Conservation (phyloP, 73 alveolate genomes). For the Stentor coeruleus region DNA sequence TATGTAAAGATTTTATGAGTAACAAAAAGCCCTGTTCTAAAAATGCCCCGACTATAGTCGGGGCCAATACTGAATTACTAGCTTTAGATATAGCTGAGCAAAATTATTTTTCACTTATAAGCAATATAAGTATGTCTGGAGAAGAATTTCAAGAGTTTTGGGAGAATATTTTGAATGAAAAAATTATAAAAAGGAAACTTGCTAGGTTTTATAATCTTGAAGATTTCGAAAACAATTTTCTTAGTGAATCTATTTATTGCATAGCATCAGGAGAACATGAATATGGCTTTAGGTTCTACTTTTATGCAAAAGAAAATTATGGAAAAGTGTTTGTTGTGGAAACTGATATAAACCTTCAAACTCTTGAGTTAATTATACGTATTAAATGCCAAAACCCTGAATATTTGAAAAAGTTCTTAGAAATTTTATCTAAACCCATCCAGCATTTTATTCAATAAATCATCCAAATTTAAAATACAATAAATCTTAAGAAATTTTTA, state of each 20-base stretch:
- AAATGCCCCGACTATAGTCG: not conserved
- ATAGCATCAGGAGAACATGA: constrained; percentile 59
- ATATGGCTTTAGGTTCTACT: constrained; percentile 41
- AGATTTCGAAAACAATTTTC: constrained; percentile 33
- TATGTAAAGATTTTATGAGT: not conserved
- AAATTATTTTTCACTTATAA: not conserved
- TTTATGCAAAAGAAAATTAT: constrained; percentile 38
- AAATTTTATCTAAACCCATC: not conserved
- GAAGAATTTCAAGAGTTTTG: constrained; percentile 20
- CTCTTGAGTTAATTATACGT: constrained; percentile 24
- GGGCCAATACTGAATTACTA: not conserved
- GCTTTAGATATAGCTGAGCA: not conserved
- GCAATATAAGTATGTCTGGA: not conserved
- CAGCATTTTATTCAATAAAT: too few species aligned
- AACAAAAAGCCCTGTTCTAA: not conserved
- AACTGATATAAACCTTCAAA: constrained; percentile 26
- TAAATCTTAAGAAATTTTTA: too few species aligned
- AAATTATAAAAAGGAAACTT: not conserved
- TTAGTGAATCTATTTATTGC: constrained; percentile 31
- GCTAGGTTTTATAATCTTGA: not conserved
- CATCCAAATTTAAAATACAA: too few species aligned
- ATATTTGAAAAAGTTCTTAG: not conserved
- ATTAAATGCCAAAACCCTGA: constrained; percentile 5
- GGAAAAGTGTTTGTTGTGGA: constrained; percentile 43
- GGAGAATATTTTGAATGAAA: not conserved